Percentiles rank a stretch among this genome's conserved stretches.
Evolutionary conservation across 805 yeast species (phyloP).

Genomic region (Ogataea pilisensis): DNA sequence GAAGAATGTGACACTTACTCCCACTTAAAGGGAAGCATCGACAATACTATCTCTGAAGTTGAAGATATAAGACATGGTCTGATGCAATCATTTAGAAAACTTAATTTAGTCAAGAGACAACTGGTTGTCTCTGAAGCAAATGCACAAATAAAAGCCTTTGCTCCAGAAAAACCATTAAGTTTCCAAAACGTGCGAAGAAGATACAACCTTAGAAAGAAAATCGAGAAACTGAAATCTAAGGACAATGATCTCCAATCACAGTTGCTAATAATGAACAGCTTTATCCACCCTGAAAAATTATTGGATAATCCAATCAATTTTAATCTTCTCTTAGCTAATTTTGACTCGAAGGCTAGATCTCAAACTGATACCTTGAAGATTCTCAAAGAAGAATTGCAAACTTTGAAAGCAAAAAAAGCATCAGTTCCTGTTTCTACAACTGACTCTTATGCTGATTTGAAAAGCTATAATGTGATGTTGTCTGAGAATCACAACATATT

Average conservation of each 20-base stretch:
- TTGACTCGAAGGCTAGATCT: slow-evolving; percentile 23
- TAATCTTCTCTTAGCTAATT: slow-evolving; percentile 23
- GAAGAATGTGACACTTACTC: background rate
- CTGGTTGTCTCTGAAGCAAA: slow-evolving; percentile 4
- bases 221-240: slow-evolving; percentile 6
- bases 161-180: slow-evolving; percentile 14
- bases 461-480: background rate
- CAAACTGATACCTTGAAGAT: slow-evolving; percentile 15
- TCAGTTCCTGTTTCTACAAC: background rate
- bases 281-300: slow-evolving; percentile 28
- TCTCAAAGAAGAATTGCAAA: slow-evolving; percentile 14
- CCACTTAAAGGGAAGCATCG: background rate
- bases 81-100: slow-evolving; percentile 6
- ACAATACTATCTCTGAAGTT: background rate
- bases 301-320: slow-evolving; percentile 25
- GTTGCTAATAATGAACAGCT: slow-evolving; percentile 26
- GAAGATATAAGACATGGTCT: slow-evolving; percentile 4
- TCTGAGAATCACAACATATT: slow-evolving; percentile 6
- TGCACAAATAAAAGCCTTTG: background rate
- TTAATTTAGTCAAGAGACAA: slow-evolving; percentile 8
- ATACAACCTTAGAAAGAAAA: slow-evolving; percentile 13
- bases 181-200: slow-evolving; percentile 18
- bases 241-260: slow-evolving; percentile 22
- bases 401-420: background rate
- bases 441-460: background rate